phyloP scores from a whole-genome alignment of 2,329 filamentous ascomycete genomes.

The Shiraia sp. region DNA sequence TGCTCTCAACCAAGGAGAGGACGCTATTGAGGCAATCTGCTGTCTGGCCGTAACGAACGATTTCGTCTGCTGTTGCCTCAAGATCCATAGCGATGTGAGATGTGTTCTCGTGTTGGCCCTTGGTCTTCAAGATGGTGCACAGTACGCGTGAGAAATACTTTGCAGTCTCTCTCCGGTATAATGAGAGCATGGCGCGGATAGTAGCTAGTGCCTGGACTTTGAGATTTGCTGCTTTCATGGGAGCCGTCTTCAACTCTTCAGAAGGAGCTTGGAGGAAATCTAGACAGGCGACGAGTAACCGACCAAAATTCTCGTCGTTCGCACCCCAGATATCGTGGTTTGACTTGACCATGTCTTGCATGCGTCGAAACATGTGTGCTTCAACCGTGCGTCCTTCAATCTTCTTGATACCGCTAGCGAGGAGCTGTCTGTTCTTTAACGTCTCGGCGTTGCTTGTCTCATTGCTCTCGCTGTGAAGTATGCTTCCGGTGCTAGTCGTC shows the following conservation, averaged over 20 bases:
- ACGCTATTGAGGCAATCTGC: constrained; percentile 53
- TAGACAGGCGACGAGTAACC: constrained; percentile 69
- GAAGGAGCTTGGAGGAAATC: constrained; percentile 68
- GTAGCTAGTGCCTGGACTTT: constrained; percentile 76
- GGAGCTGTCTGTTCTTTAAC: constrained; percentile 58
- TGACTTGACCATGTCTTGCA: constrained; percentile 74
- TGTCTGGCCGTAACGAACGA: constrained; percentile 67
- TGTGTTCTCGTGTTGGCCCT: constrained; percentile 68
- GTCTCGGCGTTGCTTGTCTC: constrained; percentile 45
- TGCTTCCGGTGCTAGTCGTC: constrained; percentile 43
- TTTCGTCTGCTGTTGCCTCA: constrained; percentile 73
- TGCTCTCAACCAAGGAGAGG: constrained; percentile 41
- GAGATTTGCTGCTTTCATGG: constrained; percentile 71
- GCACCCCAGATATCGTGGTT: constrained; percentile 64
- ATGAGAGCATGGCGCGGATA: constrained; percentile 71
- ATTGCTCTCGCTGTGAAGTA: constrained; percentile 35
- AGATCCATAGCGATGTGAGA: constrained; percentile 75
- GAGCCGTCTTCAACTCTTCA: constrained; percentile 51
- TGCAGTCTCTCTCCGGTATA: constrained; percentile 67
- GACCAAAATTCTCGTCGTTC: constrained; percentile 71
- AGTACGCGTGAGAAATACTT: constrained; percentile 70
- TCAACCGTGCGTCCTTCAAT: constrained; percentile 74
- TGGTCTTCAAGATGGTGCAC: constrained; percentile 67
- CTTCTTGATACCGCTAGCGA: constrained; percentile 75
- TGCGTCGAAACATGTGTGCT: constrained; percentile 77